phyloP scores from a whole-genome alignment of 2,329 filamentous ascomycete genomes.

The Pseudogymnoascus sp. region DNA sequence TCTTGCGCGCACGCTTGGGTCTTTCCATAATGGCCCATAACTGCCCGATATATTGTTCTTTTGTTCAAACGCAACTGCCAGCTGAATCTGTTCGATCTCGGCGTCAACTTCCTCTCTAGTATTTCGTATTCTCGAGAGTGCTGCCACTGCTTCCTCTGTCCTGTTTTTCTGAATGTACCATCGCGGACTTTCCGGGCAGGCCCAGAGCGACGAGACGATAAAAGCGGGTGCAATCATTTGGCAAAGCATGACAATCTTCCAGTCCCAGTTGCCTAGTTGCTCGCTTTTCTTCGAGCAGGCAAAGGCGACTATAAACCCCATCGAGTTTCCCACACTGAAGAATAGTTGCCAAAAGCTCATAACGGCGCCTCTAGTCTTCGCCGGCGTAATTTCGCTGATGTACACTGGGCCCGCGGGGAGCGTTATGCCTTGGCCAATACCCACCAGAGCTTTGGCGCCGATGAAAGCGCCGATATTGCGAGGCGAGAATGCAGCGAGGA shows the following conservation, averaged over 20 bases:
- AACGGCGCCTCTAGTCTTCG: slow-evolving; percentile 45
- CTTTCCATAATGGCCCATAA: slow-evolving; percentile 47
- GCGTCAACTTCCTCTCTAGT: slow-evolving; percentile 38
- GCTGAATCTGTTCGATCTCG: slow-evolving; percentile 42
- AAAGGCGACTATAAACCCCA: slow-evolving; percentile 46
- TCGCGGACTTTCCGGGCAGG: slow-evolving; percentile 41
- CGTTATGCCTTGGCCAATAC: slow-evolving; percentile 46
- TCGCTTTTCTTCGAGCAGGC: slow-evolving; percentile 39
- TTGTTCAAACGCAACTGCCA: slow-evolving; percentile 45
- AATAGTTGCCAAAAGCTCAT: slow-evolving; percentile 52
- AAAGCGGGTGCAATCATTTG: slow-evolving; percentile 42
- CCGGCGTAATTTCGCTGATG: slow-evolving; percentile 43
- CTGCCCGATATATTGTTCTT: slow-evolving; percentile 44
- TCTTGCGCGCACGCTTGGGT: slow-evolving; percentile 44
- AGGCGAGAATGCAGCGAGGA: slow-evolving; percentile 44
- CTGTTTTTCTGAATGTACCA: slow-evolving; percentile 48
- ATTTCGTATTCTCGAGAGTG: slow-evolving; percentile 36
- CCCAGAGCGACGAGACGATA: slow-evolving; percentile 33
- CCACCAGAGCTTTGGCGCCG: slow-evolving; percentile 43
- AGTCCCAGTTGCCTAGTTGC: slow-evolving; percentile 44
- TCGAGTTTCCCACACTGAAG: slow-evolving; percentile 46
- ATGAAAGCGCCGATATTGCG: slow-evolving; percentile 42
- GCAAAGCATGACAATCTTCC: slow-evolving; percentile 48
- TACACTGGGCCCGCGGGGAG: slow-evolving; percentile 45
- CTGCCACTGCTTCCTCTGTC: slow-evolving; percentile 44